phyloP scores from a whole-genome alignment of 2,329 filamentous ascomycete species.

The Aspergillus ochraceus region DNA sequence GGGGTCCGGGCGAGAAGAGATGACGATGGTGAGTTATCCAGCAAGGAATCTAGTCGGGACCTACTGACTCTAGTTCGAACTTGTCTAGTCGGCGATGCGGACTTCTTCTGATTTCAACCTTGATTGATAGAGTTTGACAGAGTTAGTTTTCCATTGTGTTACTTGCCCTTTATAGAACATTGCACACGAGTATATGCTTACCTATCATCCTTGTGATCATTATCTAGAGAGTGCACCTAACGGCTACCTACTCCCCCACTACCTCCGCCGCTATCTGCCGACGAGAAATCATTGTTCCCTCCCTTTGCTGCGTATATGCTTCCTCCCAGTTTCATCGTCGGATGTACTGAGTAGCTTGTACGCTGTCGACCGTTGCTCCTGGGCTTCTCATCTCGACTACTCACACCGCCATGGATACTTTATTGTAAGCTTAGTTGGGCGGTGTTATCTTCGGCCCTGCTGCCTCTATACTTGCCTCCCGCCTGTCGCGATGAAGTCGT shows the following conservation, averaged over 20 bases:
- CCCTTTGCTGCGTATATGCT: background rate
- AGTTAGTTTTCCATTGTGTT: background rate
- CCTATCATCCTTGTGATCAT: background rate
- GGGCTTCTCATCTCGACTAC: background rate
- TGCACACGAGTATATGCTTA: background rate
- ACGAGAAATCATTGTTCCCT: background rate
- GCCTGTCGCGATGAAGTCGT: background rate
- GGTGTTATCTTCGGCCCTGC: background rate
- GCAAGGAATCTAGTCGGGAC: background rate
- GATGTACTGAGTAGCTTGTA: background rate
- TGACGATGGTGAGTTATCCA: background rate
- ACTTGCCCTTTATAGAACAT: background rate
- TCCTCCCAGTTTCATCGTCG: background rate
- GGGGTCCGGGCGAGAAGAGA: conserved; percentile 1
- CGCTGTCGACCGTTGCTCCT: conserved; percentile 8
- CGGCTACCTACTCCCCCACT: too few species aligned
- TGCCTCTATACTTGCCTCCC: background rate
- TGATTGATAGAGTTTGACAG: background rate
- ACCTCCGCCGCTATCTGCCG: background rate
- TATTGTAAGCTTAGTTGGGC: conserved; percentile 41
- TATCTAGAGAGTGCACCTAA: background rate
- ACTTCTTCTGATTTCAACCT: background rate
- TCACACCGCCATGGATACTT: conserved; percentile 46
- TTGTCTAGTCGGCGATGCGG: background rate
- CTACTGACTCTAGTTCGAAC: too few species aligned